A percentile compares a stretch with the other conserved stretches of the same genome.
Evolutionary conservation across 106 monocot species (phyloP).

Genomic region (Dendrobium officinale): DNA sequence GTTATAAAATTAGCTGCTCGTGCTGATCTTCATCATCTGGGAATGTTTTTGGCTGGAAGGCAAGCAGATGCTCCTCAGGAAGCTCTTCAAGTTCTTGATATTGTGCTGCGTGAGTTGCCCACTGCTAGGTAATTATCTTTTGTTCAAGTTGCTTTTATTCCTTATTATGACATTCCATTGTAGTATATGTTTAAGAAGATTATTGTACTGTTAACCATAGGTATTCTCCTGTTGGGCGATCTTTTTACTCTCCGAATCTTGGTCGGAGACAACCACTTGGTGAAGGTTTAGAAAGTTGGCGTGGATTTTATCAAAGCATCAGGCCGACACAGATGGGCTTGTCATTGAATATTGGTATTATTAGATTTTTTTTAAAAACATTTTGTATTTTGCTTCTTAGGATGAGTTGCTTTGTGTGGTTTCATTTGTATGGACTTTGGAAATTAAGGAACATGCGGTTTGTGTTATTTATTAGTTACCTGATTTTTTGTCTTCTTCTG

Average conservation of each 20-base stretch:
- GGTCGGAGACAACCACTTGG: slow-evolving; percentile 79
- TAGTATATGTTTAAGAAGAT: not conserved
- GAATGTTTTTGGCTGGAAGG: slow-evolving; percentile 28
- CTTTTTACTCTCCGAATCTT: slow-evolving; percentile 83
- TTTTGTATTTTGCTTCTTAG: not conserved
- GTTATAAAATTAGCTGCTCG: slow-evolving; percentile 34
- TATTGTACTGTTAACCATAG: slow-evolving; percentile 13
- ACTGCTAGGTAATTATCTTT: slow-evolving; percentile 18
- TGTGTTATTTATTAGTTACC: not conserved
- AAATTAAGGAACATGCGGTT: not conserved
- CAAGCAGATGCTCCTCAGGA: slow-evolving; percentile 41
- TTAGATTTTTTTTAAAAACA: not conserved
- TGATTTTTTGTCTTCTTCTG: not conserved
- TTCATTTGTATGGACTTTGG: not conserved
- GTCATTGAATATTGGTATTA: slow-evolving; percentile 83
- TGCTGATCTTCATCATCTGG: slow-evolving; percentile 35
- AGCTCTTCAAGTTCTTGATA: slow-evolving; percentile 58
- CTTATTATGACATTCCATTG: not conserved
- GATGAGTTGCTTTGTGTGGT: not conserved
- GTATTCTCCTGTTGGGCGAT: slow-evolving; percentile 71
- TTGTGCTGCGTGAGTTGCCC: slow-evolving; percentile 38
- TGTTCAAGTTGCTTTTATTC: not conserved
- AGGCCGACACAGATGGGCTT: slow-evolving; percentile 98
- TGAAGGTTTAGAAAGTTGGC: slow-evolving; percentile 94
- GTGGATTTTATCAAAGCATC: slow-evolving; percentile 98